Evolutionary conservation across 768 basidiomycete species (phyloP).

Genomic region (Myochromella boudieri): DNA sequence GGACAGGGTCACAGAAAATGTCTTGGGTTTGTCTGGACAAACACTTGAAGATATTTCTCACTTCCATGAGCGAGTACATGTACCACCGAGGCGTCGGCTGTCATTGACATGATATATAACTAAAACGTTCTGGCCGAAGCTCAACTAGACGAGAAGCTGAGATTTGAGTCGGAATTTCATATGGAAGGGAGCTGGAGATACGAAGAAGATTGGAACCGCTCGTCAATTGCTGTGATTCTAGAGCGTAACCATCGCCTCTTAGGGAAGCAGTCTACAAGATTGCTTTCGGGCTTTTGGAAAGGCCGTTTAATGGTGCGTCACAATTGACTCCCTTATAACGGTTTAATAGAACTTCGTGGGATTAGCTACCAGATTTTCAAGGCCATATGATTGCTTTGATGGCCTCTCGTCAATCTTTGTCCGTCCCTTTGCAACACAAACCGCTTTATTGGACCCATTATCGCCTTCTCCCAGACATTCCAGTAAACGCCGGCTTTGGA

Average conservation of each 20-base stretch:
- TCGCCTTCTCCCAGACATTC: constrained; percentile 37
- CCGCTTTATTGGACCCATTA: constrained; percentile 45
- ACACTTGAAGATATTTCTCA: constrained; percentile 39
- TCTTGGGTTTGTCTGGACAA: constrained; percentile 27
- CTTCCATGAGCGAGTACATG: constrained; percentile 39
- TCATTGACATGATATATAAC: constrained; percentile 7
- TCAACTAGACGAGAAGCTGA: constrained; percentile 14
- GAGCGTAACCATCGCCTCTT: constrained; percentile 32
- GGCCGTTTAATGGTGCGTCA: constrained; percentile 44
- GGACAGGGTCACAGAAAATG: constrained; percentile 33
- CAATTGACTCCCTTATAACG: neutral
- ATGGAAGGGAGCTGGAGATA: constrained; percentile 26
- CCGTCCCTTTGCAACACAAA: constrained; percentile 28
- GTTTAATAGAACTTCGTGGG: too few relatives aligned
- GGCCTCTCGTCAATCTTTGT: constrained; percentile 23
- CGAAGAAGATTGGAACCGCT: constrained; percentile 52
- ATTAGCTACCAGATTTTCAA: constrained; percentile 21
- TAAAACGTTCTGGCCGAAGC: too few relatives aligned
- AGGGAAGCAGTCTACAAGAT: constrained; percentile 44
- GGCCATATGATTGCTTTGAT: constrained; percentile 20
- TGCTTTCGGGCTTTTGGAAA: constrained; percentile 43
- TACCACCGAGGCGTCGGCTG: constrained; percentile 19
- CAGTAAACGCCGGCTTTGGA: constrained; percentile 33
- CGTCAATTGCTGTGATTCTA: constrained; percentile 40
- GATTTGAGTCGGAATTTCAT: neutral